A percentile compares a stretch with the other conserved stretches of the same genome.
Conservation (phyloP, 2,329 filamentous ascomycete species). For the Rutstroemia sp. region DNA sequence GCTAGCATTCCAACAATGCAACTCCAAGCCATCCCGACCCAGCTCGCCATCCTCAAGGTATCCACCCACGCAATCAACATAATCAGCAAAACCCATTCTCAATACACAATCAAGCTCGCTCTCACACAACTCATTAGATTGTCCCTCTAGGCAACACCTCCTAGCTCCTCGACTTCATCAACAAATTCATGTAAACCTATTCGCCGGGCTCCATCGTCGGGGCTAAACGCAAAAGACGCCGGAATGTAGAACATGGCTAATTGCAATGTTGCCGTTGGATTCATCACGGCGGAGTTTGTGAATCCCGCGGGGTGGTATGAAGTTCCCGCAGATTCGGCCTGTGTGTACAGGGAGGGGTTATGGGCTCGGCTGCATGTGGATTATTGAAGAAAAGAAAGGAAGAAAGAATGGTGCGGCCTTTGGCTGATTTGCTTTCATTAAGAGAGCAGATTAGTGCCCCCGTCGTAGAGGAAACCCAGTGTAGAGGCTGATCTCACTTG, state of each 20-base stretch:
- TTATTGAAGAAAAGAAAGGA: background rate
- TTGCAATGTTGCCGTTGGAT: constrained; percentile 34
- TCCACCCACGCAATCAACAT: constrained; percentile 26
- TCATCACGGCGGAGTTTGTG: constrained; percentile 38
- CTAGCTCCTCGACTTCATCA: constrained; percentile 44
- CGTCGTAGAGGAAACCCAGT: too few species aligned
- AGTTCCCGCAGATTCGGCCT: constrained; percentile 25
- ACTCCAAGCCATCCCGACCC: background rate
- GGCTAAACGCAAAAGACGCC: constrained; percentile 40
- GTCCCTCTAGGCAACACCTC: constrained; percentile 34
- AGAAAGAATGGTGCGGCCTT: too few species aligned
- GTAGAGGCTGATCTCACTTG: too few species aligned
- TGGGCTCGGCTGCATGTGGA: constrained; percentile 28
- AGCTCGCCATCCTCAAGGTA: constrained; percentile 3
- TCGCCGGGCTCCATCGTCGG: constrained; percentile 40
- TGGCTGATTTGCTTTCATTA: too few species aligned
- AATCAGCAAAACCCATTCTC: constrained; percentile 33
- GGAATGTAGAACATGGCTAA: constrained; percentile 43
- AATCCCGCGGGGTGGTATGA: constrained; percentile 13
- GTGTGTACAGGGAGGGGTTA: constrained; percentile 36
- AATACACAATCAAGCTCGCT: constrained; percentile 34
- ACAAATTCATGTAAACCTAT: constrained; percentile 35
- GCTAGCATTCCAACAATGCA: background rate
- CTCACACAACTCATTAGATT: constrained; percentile 41
- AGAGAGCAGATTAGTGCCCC: too few species aligned